Conservation (phyloP, 768 basidiomycete genomes). For the Leucogyrophana mollusca region DNA sequence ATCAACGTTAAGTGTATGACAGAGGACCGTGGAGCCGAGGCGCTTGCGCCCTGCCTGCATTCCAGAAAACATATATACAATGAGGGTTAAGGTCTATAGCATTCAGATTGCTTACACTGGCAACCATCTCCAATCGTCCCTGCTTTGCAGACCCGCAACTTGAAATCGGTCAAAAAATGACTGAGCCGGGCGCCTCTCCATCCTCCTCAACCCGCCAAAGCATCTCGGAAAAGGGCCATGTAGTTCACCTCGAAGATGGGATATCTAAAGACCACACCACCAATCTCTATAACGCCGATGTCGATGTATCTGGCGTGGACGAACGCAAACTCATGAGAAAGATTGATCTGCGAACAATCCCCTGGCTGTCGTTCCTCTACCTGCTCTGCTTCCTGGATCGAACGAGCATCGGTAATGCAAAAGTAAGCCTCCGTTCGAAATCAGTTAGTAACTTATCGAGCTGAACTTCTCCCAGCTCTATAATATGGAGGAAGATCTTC, state of each 20-base stretch:
- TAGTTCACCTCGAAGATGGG: constrained; percentile 6
- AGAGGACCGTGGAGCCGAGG: constrained; percentile 4
- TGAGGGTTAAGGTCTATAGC: neutral
- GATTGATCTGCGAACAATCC: constrained; percentile 63
- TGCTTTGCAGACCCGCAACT: neutral
- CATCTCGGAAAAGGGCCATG: constrained; percentile 9
- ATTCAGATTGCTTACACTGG: neutral
- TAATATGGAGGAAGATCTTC: constrained; percentile 53
- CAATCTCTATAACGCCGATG: constrained; percentile 36
- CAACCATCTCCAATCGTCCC: neutral
- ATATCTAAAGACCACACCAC: neutral
- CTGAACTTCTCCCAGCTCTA: constrained; percentile 48
- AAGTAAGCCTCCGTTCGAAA: constrained; percentile 7
- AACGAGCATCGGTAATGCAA: constrained; percentile 50
- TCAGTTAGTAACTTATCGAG: neutral
- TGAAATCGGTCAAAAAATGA: neutral
- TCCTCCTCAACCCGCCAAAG: constrained; percentile 1
- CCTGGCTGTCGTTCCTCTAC: constrained; percentile 76
- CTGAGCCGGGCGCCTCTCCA: neutral
- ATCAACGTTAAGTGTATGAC: neutral
- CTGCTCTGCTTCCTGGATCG: constrained; percentile 70
- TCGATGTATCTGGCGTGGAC: constrained; percentile 62
- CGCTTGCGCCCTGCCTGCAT: neutral
- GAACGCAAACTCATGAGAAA: constrained; percentile 71
- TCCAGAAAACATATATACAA: neutral